A percentile compares a stretch with the other conserved stretches of the same genome.
These are phyloP conservation scores for Solanum arcanum DNA, from an alignment of 257 asterid genomes.

Conservation along the genomic window DNA sequence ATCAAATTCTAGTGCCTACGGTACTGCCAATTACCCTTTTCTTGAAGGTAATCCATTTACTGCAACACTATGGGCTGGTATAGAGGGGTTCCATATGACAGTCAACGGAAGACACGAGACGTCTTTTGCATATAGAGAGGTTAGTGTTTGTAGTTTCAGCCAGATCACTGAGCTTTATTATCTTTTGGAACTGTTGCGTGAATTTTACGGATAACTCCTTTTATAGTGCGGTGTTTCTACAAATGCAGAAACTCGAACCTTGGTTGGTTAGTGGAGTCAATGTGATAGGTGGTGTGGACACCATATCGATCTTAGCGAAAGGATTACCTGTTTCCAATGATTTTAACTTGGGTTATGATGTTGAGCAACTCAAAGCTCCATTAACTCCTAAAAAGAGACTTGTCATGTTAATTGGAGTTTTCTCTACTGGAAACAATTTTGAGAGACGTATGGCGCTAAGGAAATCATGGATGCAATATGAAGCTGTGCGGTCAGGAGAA, in stretches of 20 bases:
- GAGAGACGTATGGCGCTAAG: conserved; percentile 93
- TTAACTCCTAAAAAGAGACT: conserved; percentile 38
- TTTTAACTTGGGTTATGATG: conserved; percentile 42
- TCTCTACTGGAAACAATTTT: conserved; percentile 87
- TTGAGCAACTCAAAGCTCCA: conserved; percentile 56
- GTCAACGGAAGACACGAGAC: conserved; percentile 97
- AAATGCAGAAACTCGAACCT: conserved; percentile 82
- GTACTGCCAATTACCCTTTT: conserved; percentile 45
- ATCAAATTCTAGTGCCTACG: conserved; percentile 40
- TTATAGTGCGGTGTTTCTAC: neutral
- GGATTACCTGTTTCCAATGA: conserved; percentile 75
- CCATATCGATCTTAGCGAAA: conserved; percentile 64
- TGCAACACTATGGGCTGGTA: conserved; percentile 88
- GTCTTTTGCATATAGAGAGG: conserved; percentile 74
- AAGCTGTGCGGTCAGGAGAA: conserved; percentile 57
- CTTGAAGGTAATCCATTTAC: conserved; percentile 80
- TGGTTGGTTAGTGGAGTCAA: conserved; percentile 69
- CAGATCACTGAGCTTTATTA: neutral
- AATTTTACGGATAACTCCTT: neutral
- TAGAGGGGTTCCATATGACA: conserved; percentile 86
- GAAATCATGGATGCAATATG: conserved; percentile 94
- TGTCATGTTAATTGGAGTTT: conserved; percentile 62
- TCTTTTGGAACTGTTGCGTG: neutral
- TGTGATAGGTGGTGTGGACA: conserved; percentile 58
- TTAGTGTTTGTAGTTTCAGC: conserved; percentile 3